These are phyloP conservation scores for Penicillium desertorum DNA, from an alignment of 495 filamentous ascomycete species.

Conservation along the genomic window DNA sequence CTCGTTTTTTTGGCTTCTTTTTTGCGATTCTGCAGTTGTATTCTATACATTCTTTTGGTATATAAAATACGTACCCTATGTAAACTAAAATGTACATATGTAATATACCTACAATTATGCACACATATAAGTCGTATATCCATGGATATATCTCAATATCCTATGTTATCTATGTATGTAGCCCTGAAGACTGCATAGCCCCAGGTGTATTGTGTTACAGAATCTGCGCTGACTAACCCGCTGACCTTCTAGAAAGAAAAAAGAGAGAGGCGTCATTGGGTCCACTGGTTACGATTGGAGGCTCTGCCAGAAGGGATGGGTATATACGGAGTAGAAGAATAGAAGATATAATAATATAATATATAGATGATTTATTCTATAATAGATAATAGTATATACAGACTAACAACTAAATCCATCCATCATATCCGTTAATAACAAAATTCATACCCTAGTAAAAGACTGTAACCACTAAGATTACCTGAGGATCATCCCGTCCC, in stretches of 20 bases:
- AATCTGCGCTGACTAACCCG: conserved; percentile 23
- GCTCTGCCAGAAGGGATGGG: conserved; percentile 15
- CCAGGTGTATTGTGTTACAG: conserved; percentile 7
- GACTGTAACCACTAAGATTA: conserved; percentile 5
- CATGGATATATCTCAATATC: background rate
- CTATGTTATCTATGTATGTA: too few species aligned
- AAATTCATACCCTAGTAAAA: too few species aligned
- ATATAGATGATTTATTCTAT: background rate
- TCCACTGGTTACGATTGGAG: conserved; percentile 26
- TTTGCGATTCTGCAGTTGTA: background rate
- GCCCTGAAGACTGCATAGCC: too few species aligned
- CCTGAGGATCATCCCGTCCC: conserved; percentile 25
- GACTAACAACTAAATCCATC: too few species aligned
- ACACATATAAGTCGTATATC: background rate
- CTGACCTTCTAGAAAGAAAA: conserved; percentile 35
- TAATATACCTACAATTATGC: too few species aligned
- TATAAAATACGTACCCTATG: too few species aligned
- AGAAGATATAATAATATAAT: background rate
- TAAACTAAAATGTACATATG: too few species aligned
- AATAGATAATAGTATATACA: too few species aligned
- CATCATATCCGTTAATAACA: too few species aligned
- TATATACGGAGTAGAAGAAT: background rate
- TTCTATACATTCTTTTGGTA: too few species aligned
- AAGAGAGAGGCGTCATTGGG: conserved; percentile 22
- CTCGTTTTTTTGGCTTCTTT: background rate